phyloP scores from a whole-genome alignment of 176 grass and related monocot species.

The Dendrocalamus sinicus region DNA sequence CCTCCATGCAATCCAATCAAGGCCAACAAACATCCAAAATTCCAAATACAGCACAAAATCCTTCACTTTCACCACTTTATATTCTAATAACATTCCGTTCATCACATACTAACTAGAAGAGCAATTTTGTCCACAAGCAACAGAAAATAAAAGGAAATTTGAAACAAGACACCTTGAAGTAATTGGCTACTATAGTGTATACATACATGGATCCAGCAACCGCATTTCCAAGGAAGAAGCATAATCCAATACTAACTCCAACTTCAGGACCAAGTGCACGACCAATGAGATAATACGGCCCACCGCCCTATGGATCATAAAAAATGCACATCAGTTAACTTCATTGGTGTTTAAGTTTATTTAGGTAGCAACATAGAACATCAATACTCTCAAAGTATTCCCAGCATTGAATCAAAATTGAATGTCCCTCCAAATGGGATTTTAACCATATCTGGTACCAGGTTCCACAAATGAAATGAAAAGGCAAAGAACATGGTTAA shows the following conservation, averaged over 20 bases:
- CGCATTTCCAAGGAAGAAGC: conserved; percentile 98
- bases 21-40: not conserved
- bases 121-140: not conserved
- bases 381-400: conserved; percentile 27
- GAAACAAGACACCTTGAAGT: conserved; percentile 21
- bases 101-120: not conserved
- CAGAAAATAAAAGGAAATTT: conserved; percentile 1
- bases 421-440: not conserved
- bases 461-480: conserved; percentile 5
- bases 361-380: not conserved
- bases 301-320: conserved; percentile 74
- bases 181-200: conserved; percentile 28
- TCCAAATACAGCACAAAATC: not conserved
- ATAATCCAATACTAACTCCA: conserved; percentile 99
- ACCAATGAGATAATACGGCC: conserved; percentile 99
- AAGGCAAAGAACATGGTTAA: not conserved
- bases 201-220: conserved; percentile 97
- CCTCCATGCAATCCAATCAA: conserved; percentile 24
- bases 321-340: conserved; percentile 32
- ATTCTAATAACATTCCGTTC: conserved; percentile 2
- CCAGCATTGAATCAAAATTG: conserved; percentile 9
- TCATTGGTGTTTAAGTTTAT: conserved; percentile 13
- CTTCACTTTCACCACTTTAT: conserved; percentile 17
- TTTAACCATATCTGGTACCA: conserved; percentile 2
- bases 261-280: conserved; percentile 98